Conservation (phyloP, 331 rosid genomes). For the Arachis monticola region DNA sequence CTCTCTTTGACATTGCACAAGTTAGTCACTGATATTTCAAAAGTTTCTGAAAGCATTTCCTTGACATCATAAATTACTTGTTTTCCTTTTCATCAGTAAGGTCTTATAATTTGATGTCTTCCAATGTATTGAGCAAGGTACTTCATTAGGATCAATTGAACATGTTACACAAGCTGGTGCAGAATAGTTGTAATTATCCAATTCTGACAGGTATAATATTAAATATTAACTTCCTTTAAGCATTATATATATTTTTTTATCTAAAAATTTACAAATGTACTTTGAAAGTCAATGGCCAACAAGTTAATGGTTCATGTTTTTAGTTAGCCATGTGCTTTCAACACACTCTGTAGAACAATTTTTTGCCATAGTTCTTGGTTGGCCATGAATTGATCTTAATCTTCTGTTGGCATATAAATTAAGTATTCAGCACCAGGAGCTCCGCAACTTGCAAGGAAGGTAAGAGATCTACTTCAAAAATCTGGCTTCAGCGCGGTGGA, state of each 20-base stretch:
- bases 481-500: too few relatives aligned
- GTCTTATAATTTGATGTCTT: slow-evolving; percentile 33
- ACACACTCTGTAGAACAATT: neutral
- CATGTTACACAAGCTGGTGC: slow-evolving; percentile 42
- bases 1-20: slow-evolving; percentile 12
- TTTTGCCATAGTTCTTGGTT: too few relatives aligned
- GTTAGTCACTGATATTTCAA: neutral
- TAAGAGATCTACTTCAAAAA: too few relatives aligned
- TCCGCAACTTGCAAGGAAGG: too few relatives aligned
- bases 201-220: slow-evolving; percentile 42
- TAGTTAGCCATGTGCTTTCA: neutral
- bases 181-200: slow-evolving; percentile 38
- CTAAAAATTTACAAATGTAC: neutral
- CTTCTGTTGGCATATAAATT: too few relatives aligned
- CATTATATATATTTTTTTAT: neutral
- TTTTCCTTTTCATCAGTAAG: neutral
- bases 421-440: too few relatives aligned
- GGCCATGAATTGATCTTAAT: too few relatives aligned
- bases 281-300: slow-evolving; percentile 10
- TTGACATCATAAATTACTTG: neutral
- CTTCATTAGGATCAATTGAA: slow-evolving; percentile 49
- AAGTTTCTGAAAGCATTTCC: slow-evolving; percentile 24
- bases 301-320: neutral
- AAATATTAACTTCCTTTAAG: slow-evolving; percentile 6
- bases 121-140: slow-evolving; percentile 89